phyloP scores from a whole-genome alignment of 148 eudicot species.

The Vaccinium corymbosum region DNA sequence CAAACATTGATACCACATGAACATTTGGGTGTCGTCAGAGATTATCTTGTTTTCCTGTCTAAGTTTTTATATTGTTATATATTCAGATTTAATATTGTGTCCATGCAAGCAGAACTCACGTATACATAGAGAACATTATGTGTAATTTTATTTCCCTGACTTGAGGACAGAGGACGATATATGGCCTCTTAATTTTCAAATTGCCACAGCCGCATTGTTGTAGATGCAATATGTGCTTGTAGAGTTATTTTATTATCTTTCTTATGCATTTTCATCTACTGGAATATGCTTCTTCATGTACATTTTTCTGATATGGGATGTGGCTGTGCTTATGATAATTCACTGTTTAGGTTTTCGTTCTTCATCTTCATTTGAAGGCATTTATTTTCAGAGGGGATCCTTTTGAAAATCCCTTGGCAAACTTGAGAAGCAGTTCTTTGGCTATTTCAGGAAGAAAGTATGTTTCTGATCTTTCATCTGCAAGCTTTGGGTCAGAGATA shows the following conservation, averaged over 20 bases:
- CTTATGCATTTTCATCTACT: not conserved
- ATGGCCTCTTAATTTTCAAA: not conserved
- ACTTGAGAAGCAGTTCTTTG: constrained; percentile 30
- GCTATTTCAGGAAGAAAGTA: constrained; percentile 31
- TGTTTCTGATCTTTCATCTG: constrained; percentile 39
- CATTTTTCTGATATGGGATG: not conserved
- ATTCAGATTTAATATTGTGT: not conserved
- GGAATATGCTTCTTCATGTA: not conserved
- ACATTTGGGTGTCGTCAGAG: not conserved
- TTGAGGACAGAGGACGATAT: not conserved
- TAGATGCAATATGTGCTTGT: not conserved
- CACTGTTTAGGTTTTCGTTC: constrained; percentile 41
- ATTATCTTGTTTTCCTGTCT: not conserved
- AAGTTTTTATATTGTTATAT: not conserved
- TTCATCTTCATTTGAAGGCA: constrained; percentile 49
- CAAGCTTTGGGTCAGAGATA: constrained; percentile 50
- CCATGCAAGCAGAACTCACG: not conserved
- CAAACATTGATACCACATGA: not conserved
- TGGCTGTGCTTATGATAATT: not conserved
- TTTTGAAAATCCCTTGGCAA: constrained; percentile 28
- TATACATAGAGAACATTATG: not conserved
- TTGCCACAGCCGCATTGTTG: not conserved
- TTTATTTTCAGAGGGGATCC: constrained; percentile 31
- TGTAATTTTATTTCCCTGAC: not conserved
- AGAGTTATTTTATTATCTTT: not conserved